Base-by-base conservation (phyloP, 1,284 basidiomycete genomes). In the Pholiota adiposa region DNA sequence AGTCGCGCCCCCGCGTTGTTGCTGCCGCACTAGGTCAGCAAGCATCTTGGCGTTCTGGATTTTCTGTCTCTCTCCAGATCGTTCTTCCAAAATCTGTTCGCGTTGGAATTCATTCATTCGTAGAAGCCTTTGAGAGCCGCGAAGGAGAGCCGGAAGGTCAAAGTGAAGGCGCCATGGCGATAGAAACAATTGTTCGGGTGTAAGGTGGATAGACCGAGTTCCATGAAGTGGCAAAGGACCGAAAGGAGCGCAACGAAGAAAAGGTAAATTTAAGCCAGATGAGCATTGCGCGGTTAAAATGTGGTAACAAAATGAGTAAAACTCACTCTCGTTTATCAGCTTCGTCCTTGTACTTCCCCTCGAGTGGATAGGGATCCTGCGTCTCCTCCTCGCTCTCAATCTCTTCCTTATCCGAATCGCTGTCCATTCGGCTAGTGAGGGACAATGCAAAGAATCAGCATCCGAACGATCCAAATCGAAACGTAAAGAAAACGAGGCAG, bases 291-390 rank as follows among this genome's bases (percentile, higher is more conserved):
- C 11, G 19, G n/a, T 31, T 8, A 41, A 38, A 46, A 54, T 40
- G 41, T 12, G 34, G 21, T 7, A 53, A 19, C 12, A 49, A 52
- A n/a, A 14, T 12, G 23, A 16, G 23, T 31, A 23, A 21, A 70
- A 75, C 89, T 77, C 75, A 94, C 93, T 82, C 77, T 65, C 90
- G 84, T 69, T 91, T 86, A 73, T 98, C 96, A 3, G 79, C 83
- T 67, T 94, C 92, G 68, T 95, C 87, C 59, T 86, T 84, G 72
- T 93, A 98, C 74, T 94, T 94, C 49, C 93, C 94, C 68, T 97
- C 96, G 19, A 97, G 77, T 0, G 94, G 96, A 72, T 94, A 98
- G 4, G 89, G 89, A 66, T 93, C 92, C 38, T 67, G 61, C 19
- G 60, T 50, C 16, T 68, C 69, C 14, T 73, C 74, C 53, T 82